These are phyloP conservation scores for Echites panduratus DNA, from an alignment of 257 asterid species.

Conservation along the genomic window DNA sequence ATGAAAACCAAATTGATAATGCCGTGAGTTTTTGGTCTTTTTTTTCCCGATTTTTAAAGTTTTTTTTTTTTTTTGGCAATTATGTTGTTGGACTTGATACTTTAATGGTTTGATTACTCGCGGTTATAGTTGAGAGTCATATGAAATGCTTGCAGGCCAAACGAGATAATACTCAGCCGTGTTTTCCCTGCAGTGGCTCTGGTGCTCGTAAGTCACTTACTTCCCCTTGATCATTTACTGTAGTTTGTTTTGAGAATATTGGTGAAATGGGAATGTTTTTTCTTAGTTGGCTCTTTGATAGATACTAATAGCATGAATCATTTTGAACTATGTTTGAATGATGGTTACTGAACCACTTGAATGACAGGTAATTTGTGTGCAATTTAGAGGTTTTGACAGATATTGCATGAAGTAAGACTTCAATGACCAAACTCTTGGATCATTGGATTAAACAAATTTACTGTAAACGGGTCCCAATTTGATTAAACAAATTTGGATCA, in stretches of 20 bases:
- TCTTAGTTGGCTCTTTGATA: not conserved
- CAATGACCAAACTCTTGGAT: not conserved
- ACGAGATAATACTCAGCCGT: constrained; percentile 84
- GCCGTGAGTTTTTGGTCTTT: constrained; percentile 46
- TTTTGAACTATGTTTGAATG: not conserved
- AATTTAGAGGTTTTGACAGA: not conserved
- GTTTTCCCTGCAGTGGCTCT: constrained; percentile 88
- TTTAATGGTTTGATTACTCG: not conserved
- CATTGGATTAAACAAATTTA: no score
- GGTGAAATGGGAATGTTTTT: not conserved
- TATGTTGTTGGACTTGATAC: not conserved
- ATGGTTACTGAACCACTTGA: not conserved
- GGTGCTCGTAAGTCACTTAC: constrained; percentile 80
- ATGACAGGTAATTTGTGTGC: not conserved
- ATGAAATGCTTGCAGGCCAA: constrained; percentile 47
- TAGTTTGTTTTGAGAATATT: not conserved
- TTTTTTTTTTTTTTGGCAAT: not conserved
- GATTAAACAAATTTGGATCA: not conserved
- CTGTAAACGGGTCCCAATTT: not conserved
- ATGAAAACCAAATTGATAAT: constrained; percentile 77
- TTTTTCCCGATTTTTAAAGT: not conserved
- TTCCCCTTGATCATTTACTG: not conserved
- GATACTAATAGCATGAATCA: not conserved
- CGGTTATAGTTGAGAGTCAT: not conserved
- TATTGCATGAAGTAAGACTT: not conserved